A percentile compares a stretch with the other conserved stretches of the same genome.
These are phyloP conservation scores for Cystobasidium onofrii DNA, from an alignment of 768 basidiomycete genomes.

Conservation along the genomic window DNA sequence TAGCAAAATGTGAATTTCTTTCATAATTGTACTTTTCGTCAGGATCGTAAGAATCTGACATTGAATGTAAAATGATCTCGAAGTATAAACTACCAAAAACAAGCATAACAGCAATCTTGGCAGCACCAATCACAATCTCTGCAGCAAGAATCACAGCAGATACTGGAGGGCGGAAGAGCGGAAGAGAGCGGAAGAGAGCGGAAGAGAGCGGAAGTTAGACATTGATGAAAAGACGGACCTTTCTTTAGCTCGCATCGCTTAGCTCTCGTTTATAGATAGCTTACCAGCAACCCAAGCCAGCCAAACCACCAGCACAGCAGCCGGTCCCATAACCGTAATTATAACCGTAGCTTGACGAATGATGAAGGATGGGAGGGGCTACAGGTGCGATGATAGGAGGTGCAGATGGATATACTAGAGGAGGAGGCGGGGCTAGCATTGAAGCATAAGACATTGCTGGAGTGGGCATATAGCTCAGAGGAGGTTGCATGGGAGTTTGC, in stretches of 20 bases:
- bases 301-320: slow-evolving; percentile 1
- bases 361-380: background rate
- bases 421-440: background rate
- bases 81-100: background rate
- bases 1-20: no score
- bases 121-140: background rate
- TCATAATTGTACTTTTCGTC: no score
- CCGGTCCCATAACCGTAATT: background rate
- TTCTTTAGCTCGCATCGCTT: no score
- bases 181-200: background rate
- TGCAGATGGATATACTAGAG: background rate
- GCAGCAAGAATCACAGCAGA: slow-evolving; percentile 11
- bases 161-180: background rate
- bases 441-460: background rate
- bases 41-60: no score
- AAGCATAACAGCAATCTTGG: background rate
- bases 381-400: background rate
- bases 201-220: no score
- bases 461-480: background rate
- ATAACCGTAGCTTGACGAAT: background rate
- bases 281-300: background rate
- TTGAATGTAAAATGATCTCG: no score
- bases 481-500: background rate
- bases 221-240: no score
- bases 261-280: background rate